Evolutionary conservation across 2,329 filamentous ascomycete genomes (phyloP), one percentile per base, ranked within the genome.

Genomic region (Botrytis hyacinthi): DNA sequence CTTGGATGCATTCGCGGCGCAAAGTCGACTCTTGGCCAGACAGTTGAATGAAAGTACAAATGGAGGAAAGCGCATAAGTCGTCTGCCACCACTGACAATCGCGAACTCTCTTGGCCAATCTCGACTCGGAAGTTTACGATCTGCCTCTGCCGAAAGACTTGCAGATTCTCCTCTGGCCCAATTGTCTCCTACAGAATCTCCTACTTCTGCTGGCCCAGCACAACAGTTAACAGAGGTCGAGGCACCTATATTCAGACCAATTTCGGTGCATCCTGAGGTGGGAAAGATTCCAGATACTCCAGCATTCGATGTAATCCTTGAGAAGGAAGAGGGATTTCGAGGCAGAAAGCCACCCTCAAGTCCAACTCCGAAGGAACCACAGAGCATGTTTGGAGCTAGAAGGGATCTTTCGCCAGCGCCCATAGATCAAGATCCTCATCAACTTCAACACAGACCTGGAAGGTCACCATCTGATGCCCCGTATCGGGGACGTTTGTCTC

Each of bases 1-100:
- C 18, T 88, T 99, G 76, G 96, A 99, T 86, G 95, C 95, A 66
- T 97, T 99, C 81, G 95, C 95, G 35, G 87, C 95, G 75, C 95
- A 98, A 81, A 97, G 95, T 78, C 91, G 95, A 73, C 85, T 97
- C 78, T 88, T 99, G 70, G 94, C 94, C 57, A 93, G 90, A 83
- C 92, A 97, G 83, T 89, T 99, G 75, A 92, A 97, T 60, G 91
- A 96, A 78, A 91, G 89, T 76, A 88, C 89, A 74, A 90, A 89
- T 80, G 88, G 89, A 75, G 94, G 93, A 68, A 90, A 91, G 76
- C 89, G 95, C 73, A 88, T 98, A 83, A 98, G 95, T 83, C 89
- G 95, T 60, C 84, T 98, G 61, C 93, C 95, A 4, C 94, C 94
- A 10, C 85, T 95, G 74, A 93, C 93, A 32, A 92, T 94, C 54